These are phyloP conservation scores for Jaapia argillacea DNA, from an alignment of 768 basidiomycete species.

Conservation along the genomic window DNA sequence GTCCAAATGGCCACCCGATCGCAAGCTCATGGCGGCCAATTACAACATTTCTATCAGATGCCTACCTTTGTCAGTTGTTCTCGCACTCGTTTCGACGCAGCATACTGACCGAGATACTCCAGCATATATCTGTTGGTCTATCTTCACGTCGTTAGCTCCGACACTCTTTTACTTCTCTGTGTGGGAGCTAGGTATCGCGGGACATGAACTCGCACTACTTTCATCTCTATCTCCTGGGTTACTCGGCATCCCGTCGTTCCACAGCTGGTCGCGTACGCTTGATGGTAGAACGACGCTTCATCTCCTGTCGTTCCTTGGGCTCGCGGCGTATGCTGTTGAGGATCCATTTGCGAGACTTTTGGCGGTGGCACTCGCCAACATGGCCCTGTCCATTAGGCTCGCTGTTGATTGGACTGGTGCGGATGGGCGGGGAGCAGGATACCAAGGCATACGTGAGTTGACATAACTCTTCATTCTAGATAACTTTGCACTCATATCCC, in stretches of 20 bases:
- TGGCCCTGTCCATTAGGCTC: constrained; percentile 37
- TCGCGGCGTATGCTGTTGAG: constrained; percentile 41
- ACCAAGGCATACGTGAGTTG: constrained; percentile 35
- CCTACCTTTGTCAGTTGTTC: constrained; percentile 46
- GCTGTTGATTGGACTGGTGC: constrained; percentile 43
- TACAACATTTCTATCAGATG: constrained; percentile 27
- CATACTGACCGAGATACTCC: background rate
- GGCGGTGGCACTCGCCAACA: constrained; percentile 45
- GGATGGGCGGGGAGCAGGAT: constrained; percentile 20
- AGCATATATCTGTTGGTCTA: constrained; percentile 80
- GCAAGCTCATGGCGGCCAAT: constrained; percentile 8
- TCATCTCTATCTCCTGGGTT: constrained; percentile 61
- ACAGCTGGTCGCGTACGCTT: constrained; percentile 34
- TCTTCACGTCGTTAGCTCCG: constrained; percentile 69
- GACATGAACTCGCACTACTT: constrained; percentile 69
- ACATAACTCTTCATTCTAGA: background rate
- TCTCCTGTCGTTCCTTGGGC: constrained; percentile 36
- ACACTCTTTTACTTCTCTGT: constrained; percentile 89
- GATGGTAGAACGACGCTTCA: constrained; percentile 41
- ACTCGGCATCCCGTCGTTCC: constrained; percentile 36
- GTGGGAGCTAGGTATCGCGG: constrained; percentile 81
- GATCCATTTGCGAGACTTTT: constrained; percentile 45
- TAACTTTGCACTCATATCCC: background rate
- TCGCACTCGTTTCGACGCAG: background rate
- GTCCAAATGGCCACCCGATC: too few relatives aligned